Evolutionary conservation across 805 yeast species (phyloP).

Genomic region (Candida namnaoensis): DNA sequence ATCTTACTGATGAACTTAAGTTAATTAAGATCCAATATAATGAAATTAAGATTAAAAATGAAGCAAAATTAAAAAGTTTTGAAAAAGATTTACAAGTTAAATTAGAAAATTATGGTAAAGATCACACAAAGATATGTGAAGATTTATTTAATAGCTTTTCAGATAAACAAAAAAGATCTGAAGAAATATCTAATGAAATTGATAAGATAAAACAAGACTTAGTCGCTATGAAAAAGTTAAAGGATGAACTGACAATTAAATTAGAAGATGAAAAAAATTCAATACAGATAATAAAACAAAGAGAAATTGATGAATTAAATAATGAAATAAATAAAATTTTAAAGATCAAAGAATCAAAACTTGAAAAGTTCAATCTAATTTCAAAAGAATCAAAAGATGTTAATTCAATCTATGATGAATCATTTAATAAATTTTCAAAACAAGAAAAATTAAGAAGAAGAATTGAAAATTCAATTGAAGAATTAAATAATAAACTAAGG

Average conservation of each 20-base stretch:
- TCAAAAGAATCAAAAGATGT: constrained; percentile 13
- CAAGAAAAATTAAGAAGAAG: constrained; percentile 30
- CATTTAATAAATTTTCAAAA: constrained; percentile 21
- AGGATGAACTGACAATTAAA: constrained; percentile 9
- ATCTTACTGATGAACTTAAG: constrained; percentile 8
- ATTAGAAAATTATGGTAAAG: constrained; percentile 11
- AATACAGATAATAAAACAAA: constrained; percentile 1
- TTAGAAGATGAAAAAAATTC: constrained; percentile 6
- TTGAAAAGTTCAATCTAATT: constrained; percentile 11
- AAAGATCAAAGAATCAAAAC: no score
- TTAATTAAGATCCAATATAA: background rate
- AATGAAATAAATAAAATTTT: no score
- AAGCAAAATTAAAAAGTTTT: constrained; percentile 1
- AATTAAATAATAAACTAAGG: constrained; percentile 24
- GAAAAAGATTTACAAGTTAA: constrained; percentile 8
- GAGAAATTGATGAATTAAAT: no score
- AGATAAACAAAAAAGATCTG: constrained; percentile 16
- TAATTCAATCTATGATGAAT: constrained; percentile 13
- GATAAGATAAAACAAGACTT: constrained; percentile 7
- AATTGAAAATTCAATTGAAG: constrained; percentile 42
- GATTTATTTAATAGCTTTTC: constrained; percentile 18
- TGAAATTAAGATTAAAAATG: constrained; percentile 1
- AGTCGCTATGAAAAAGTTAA: constrained; percentile 7
- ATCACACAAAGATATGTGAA: constrained; percentile 21
- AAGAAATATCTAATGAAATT: constrained; percentile 8